Percentiles rank a stretch among this genome's conserved stretches.
phyloP scores from a whole-genome alignment of 2,329 filamentous ascomycete genomes.

The Dactylella cylindrospora region DNA sequence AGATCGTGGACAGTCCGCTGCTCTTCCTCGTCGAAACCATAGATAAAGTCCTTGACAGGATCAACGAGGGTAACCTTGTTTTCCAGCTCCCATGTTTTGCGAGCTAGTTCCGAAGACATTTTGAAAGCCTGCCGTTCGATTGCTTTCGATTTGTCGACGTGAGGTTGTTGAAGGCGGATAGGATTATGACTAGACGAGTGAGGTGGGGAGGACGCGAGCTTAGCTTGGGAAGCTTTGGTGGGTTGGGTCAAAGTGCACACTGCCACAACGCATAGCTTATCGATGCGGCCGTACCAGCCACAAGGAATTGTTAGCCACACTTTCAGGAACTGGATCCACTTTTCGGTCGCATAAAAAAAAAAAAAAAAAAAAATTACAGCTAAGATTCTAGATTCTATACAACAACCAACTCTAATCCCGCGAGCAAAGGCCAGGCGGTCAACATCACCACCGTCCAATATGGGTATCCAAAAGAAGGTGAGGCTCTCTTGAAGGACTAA shows the following conservation, averaged over 20 bases:
- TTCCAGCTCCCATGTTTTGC: constrained; percentile 70
- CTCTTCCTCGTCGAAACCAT: constrained; percentile 71
- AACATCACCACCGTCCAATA: constrained; percentile 53
- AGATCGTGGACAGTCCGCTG: constrained; percentile 65
- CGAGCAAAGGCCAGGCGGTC: not conserved
- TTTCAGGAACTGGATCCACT: constrained; percentile 62
- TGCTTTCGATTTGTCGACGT: not conserved
- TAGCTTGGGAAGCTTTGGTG: constrained; percentile 42
- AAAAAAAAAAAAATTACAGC: too few relatives aligned
- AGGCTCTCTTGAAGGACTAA: constrained; percentile 28
- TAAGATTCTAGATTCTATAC: too few relatives aligned
- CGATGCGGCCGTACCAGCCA: not conserved
- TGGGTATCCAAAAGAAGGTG: constrained; percentile 96
- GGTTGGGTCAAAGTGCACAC: constrained; percentile 18
- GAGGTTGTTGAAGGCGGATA: constrained; percentile 8
- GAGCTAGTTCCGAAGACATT: constrained; percentile 39
- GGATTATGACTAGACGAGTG: constrained; percentile 36
- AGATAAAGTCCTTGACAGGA: constrained; percentile 83
- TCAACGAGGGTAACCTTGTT: constrained; percentile 84
- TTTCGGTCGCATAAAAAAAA: constrained; percentile 45
- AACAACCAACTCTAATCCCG: too few relatives aligned
- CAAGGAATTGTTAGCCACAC: constrained; percentile 40
- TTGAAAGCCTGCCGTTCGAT: constrained; percentile 5
- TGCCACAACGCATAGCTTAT: constrained; percentile 28
- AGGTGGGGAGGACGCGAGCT: constrained; percentile 43